phyloP scores from a whole-genome alignment of 495 filamentous ascomycete species.

The Thermothielavioides terrestris region DNA sequence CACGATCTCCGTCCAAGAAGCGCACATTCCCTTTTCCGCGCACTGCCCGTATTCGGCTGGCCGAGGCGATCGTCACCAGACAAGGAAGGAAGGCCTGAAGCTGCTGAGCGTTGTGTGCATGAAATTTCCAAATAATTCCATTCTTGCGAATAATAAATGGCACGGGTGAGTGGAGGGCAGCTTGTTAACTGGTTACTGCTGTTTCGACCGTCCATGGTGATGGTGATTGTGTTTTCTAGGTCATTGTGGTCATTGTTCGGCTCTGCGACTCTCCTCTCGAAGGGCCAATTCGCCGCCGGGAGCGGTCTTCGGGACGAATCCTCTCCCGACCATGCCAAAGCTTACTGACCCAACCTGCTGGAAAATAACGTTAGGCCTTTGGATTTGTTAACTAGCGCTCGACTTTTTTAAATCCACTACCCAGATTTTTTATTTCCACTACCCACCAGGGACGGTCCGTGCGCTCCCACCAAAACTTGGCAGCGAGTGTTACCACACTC shows the following conservation, averaged over 20 bases:
- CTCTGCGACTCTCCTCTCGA: no score
- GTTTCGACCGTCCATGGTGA: no score
- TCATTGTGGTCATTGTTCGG: no score
- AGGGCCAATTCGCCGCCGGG: neutral
- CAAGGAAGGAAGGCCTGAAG: constrained; percentile 8
- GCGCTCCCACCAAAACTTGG: no score
- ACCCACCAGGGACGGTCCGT: no score
- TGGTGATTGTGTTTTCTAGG: no score
- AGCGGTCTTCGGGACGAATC: constrained; percentile 2
- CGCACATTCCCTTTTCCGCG: neutral
- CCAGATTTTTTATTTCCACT: no score
- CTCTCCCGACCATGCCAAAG: neutral
- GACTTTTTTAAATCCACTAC: no score
- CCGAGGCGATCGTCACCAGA: constrained; percentile 10
- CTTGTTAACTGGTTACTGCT: no score
- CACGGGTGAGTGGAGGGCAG: neutral
- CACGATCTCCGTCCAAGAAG: constrained; percentile 5
- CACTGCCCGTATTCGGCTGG: neutral
- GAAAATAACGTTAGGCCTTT: no score
- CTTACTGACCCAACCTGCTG: constrained; percentile 4
- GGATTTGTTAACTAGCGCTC: no score
- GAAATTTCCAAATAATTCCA: neutral
- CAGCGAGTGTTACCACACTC: no score
- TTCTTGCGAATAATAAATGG: neutral
- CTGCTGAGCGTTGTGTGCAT: neutral